Base-by-base conservation (phyloP, 108 stramenopile genomes). In the Bacterosira constricta region DNA sequence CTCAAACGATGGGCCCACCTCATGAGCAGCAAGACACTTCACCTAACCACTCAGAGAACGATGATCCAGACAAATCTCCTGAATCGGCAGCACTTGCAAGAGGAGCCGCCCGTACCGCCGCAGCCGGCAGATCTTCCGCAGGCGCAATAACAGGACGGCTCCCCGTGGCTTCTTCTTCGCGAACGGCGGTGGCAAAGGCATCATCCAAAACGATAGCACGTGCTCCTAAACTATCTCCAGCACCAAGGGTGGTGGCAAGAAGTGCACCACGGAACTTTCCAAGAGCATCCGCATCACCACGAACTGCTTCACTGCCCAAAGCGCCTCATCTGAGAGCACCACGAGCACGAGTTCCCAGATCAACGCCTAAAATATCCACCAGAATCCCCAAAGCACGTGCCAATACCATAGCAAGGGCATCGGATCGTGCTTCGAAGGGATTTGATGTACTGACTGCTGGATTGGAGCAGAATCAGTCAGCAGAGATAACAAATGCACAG, bases 371-470 rank as follows among this genome's bases (percentile, higher is more conserved):
- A 17, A 20, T 27, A 44, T 31, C 42, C 21, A 60, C 26, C 15
- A 10, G 36, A n/a, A 37, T 42, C 0, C 46, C 46, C 1, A 47
- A 37, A 45, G 52, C 68, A 20, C 63, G 63, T 31, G 49, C 63
- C 29, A 41, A 79, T 38, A 35, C 58, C 36, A 67, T 89, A 12
- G 88, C 88, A 13, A 85, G 65, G 37, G 83, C 80, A 1, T 69
- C 81, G 3, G 88, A 89, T 66, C 73, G 84, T 35, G 57, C 82
- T n/a, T 81, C 84, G n/a, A 87, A 70, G n/a, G 84, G 84, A 26
- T 56, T 83, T n/a, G 88, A 87, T 70, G 75, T 81, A 25, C 70
- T 74, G 52, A 75, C 45, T 45, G 79, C 79, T 5, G 73, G 67
- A 6, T 23, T 36, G 21, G 73, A 67, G 53, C 64, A 61, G 20